A percentile compares a stretch with the other conserved stretches of the same genome.
Evolutionary conservation across 306 rosid species (phyloP).

Genomic region (Dalbergia cochinchinensis): DNA sequence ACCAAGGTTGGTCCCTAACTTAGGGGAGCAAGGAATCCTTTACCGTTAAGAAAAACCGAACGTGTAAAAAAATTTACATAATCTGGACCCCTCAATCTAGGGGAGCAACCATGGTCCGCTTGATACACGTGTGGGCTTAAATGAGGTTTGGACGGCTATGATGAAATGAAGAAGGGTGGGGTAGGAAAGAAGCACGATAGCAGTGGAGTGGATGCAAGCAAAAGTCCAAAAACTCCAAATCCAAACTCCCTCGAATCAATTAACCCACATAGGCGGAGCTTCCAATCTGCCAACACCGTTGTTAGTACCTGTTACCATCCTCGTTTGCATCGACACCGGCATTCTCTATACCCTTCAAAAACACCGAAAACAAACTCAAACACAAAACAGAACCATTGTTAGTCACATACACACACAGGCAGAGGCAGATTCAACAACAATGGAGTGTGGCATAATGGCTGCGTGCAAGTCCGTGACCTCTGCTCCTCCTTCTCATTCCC

Average conservation of each 20-base stretch:
- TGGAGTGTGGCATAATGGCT: slow-evolving; percentile 74
- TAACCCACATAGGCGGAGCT: slow-evolving; percentile 12
- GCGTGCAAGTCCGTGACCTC: slow-evolving; percentile 68
- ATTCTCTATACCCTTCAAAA: slow-evolving; percentile 20
- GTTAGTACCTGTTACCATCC: not conserved
- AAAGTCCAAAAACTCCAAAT: not conserved
- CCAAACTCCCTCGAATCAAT: not conserved
- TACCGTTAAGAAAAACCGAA: too few species aligned
- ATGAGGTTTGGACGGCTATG: not conserved
- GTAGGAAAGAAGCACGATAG: not conserved
- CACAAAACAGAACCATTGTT: not conserved
- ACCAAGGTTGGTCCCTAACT: too few species aligned
- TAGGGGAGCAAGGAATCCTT: too few species aligned
- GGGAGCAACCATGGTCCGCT: not conserved
- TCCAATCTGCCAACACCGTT: not conserved
- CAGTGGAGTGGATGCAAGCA: not conserved
- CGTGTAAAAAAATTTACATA: too few species aligned
- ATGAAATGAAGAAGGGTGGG: not conserved
- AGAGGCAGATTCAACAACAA: slow-evolving; percentile 15
- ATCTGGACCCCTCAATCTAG: not conserved
- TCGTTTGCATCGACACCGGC: slow-evolving; percentile 7
- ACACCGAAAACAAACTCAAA: not conserved
- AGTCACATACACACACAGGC: not conserved
- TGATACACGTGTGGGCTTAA: not conserved
- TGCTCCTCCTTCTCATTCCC: slow-evolving; percentile 40